phyloP scores from a whole-genome alignment of 169 alveolate species.

The Plasmodium berghei region DNA sequence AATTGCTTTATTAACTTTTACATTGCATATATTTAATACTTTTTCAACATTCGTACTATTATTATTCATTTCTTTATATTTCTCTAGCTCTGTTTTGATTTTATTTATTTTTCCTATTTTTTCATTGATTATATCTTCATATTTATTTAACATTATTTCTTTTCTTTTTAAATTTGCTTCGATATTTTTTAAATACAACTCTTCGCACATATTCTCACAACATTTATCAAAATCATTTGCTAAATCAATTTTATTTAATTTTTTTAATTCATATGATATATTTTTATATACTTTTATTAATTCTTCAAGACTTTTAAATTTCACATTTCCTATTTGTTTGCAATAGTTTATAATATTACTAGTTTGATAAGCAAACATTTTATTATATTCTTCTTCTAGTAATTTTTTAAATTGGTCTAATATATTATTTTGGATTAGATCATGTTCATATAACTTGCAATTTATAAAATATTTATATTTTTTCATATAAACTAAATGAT shows the following conservation, averaged over 20 bases:
- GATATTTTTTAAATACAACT: constrained; percentile 58
- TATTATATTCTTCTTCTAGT: constrained; percentile 59
- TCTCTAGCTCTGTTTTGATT: constrained; percentile 31
- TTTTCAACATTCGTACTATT: constrained; percentile 5
- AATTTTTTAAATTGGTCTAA: constrained; percentile 48
- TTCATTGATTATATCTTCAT: constrained; percentile 54
- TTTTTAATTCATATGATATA: constrained; percentile 49
- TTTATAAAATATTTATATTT: constrained; percentile 45
- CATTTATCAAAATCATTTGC: constrained; percentile 75
- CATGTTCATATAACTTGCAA: constrained; percentile 56
- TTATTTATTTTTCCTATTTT: constrained; percentile 34
- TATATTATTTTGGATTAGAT: constrained; percentile 58
- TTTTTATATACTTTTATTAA: constrained; percentile 70
- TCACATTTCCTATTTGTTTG: constrained; percentile 40
- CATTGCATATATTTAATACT: constrained; percentile 20
- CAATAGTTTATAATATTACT: constrained; percentile 58
- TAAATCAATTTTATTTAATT: constrained; percentile 37
- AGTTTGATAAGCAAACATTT: constrained; percentile 77
- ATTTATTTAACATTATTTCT: constrained; percentile 44
- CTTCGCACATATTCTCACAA: constrained; percentile 77
- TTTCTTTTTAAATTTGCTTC: constrained; percentile 47
- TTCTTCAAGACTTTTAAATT: constrained; percentile 55
- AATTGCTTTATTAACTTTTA: constrained; percentile 19
- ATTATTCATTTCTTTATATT: constrained; percentile 26
- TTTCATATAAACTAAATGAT: constrained; percentile 53